A percentile compares a stretch with the other conserved stretches of the same genome.
phyloP scores from a whole-genome alignment of 257 asterid species.

The Paulownia fortunei region DNA sequence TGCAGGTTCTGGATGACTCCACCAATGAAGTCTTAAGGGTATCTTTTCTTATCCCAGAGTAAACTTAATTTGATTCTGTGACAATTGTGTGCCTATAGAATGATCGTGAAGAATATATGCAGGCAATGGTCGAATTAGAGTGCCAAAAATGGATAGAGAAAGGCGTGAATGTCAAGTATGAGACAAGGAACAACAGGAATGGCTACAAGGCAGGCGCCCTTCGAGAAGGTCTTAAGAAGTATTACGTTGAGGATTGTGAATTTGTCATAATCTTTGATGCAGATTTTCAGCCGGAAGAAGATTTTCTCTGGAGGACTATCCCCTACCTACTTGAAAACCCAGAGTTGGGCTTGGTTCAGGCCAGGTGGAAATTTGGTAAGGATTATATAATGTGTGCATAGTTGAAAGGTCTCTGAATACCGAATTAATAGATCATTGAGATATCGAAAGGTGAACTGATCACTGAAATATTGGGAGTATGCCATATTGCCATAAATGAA shows the following conservation, averaged over 20 bases:
- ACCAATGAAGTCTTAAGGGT: slow-evolving; percentile 81
- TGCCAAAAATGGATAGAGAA: slow-evolving; percentile 69
- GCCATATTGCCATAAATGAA: background rate
- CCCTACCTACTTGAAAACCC: slow-evolving; percentile 83
- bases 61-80: slow-evolving; percentile 16
- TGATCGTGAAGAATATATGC: slow-evolving; percentile 31
- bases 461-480: background rate
- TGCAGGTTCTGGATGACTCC: slow-evolving; percentile 92
- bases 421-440: no score
- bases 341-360: slow-evolving; percentile 91
- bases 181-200: slow-evolving; percentile 89
- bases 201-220: slow-evolving; percentile 97
- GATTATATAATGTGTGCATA: background rate
- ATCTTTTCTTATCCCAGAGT: slow-evolving; percentile 28
- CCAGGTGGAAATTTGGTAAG: slow-evolving; percentile 97
- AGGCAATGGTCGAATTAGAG: slow-evolving; percentile 75
- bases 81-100: slow-evolving; percentile 8
- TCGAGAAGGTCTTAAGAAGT: slow-evolving; percentile 80
- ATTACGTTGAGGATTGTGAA: slow-evolving; percentile 79
- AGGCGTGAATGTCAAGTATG: slow-evolving; percentile 80
- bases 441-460: background rate
- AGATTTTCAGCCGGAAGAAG: slow-evolving; percentile 92
- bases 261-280: slow-evolving; percentile 91
- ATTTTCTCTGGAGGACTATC: slow-evolving; percentile 83
- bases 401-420: background rate